Evolutionary conservation across 2,329 filamentous ascomycete genomes (phyloP), one percentile per base, ranked within the genome.

Genomic region (Annulohypoxylon truncatum): DNA sequence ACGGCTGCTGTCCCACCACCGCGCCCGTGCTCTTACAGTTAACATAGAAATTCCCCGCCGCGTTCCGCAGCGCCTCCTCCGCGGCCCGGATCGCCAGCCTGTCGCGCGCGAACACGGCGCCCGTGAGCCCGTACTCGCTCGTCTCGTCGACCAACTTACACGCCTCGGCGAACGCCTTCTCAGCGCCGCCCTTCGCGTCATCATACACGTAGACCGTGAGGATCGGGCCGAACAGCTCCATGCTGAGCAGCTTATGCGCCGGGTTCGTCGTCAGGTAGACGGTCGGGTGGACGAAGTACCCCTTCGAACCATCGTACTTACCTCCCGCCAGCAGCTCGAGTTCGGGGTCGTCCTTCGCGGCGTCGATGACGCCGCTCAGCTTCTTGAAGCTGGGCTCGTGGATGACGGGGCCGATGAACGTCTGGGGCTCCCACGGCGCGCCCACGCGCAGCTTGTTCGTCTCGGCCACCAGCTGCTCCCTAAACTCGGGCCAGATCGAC

Each of bases 321-420:
- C 93, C 93, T 44, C 93, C 94, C 1, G 85, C 87, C 13, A 97
- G 79, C 2, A 95, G 84, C 77, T 92, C 85, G 12, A 97, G 86
- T 70, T 91, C 87, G 7, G 83, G 80, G 78, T 96, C 93, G 7
- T 84, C 83, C 81, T 93, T 93, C n/a, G 93, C 92, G 29, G 87
- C 88, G 64, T 96, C 91, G 70, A 97, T 96, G 57, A 90, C 91
- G 18, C 85, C 84, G 0, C 87, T 85, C 1, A 97, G 86, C 80
- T 94, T 95, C 78, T 93, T 88, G 85, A 96, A 97, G 9, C 91
- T 92, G 9, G 83, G 86, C 69, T 89, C 85, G 82, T 96, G 93
- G 78, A 97, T 96, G 63, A 97, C 93, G 20, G 93, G 93, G 8
- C 93, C 93, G 74, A 94, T 89, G 82, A 97, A 96, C 83, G 94